phyloP scores from a whole-genome alignment of 2,329 filamentous ascomycete species.

The Botryotinia narcissicola region DNA sequence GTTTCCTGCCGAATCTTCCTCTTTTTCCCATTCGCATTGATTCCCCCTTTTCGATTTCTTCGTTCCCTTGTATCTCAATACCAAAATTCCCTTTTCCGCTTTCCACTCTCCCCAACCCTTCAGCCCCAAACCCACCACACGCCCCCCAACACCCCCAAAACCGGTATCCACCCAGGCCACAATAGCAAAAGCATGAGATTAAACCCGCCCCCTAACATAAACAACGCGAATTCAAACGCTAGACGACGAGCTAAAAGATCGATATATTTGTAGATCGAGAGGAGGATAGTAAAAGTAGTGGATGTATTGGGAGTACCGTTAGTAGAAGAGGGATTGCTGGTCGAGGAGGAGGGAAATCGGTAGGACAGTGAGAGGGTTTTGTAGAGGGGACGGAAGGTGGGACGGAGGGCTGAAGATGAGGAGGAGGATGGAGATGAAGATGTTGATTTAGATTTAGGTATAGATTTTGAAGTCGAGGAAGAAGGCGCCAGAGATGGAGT shows the following conservation, averaged over 20 bases:
- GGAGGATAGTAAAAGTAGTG: slow-evolving; percentile 28
- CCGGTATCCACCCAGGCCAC: slow-evolving; percentile 38
- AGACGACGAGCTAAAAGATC: slow-evolving; percentile 24
- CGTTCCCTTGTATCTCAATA: background rate
- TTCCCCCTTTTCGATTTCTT: background rate
- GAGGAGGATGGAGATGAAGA: slow-evolving; percentile 23
- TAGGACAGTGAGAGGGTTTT: slow-evolving; percentile 26
- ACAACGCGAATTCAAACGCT: slow-evolving; percentile 34
- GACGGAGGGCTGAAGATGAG: background rate
- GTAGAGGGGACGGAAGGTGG: slow-evolving; percentile 25
- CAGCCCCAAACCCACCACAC: background rate
- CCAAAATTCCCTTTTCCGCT: background rate
- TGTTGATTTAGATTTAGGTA: slow-evolving; percentile 21
- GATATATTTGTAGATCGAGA: slow-evolving; percentile 21
- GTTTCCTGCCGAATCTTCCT: background rate
- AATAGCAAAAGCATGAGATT: slow-evolving; percentile 33
- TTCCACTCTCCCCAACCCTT: background rate
- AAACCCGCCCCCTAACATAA: slow-evolving; percentile 35
- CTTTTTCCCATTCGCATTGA: background rate
- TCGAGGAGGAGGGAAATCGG: background rate
- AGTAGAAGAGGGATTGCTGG: slow-evolving; percentile 28
- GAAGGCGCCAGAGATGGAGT: slow-evolving; percentile 26
- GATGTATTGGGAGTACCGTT: background rate
- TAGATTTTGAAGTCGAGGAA: slow-evolving; percentile 20
- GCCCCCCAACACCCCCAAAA: slow-evolving; percentile 14